Conservation (phyloP, 176 grass and related monocot genomes). For the Bromus sterilis region DNA sequence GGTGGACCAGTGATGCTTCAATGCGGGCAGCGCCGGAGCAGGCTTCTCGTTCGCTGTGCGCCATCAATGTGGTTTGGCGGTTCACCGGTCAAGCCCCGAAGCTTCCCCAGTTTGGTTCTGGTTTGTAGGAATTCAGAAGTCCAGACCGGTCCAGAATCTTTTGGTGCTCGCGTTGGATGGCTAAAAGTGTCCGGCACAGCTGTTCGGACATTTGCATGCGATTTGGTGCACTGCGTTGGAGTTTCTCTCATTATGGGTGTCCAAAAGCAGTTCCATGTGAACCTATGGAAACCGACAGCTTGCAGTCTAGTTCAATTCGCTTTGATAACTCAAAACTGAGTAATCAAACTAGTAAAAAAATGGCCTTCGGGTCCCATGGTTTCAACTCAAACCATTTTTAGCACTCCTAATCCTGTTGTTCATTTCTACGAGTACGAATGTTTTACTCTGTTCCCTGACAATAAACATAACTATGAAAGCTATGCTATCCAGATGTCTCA, state of each 20-base stretch:
- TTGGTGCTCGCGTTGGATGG: too few species aligned
- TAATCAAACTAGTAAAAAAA: not conserved
- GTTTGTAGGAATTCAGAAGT: too few species aligned
- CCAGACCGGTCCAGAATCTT: too few species aligned
- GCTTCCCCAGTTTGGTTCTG: too few species aligned
- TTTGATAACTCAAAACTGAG: not conserved
- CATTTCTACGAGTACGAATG: not conserved
- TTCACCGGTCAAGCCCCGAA: too few species aligned
- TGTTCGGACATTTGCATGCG: too few species aligned
- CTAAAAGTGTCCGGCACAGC: too few species aligned
- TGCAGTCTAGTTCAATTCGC: not conserved
- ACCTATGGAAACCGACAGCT: not conserved
- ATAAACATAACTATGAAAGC: not conserved
- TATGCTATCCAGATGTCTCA: not conserved
- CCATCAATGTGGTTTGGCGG: too few species aligned
- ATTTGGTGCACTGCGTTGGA: too few species aligned
- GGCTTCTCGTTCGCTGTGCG: too few species aligned
- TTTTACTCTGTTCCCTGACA: not conserved
- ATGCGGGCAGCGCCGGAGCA: too few species aligned
- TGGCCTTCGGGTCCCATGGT: not conserved
- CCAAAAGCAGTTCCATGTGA: not conserved
- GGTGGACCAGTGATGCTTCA: too few species aligned
- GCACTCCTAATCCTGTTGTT: not conserved
- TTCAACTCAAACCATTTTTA: not conserved
- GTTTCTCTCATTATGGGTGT: not conserved